Evolutionary conservation across 192 early-diverging fungal species (phyloP).

Genomic region (Jimgerdemannia flammicorona): DNA sequence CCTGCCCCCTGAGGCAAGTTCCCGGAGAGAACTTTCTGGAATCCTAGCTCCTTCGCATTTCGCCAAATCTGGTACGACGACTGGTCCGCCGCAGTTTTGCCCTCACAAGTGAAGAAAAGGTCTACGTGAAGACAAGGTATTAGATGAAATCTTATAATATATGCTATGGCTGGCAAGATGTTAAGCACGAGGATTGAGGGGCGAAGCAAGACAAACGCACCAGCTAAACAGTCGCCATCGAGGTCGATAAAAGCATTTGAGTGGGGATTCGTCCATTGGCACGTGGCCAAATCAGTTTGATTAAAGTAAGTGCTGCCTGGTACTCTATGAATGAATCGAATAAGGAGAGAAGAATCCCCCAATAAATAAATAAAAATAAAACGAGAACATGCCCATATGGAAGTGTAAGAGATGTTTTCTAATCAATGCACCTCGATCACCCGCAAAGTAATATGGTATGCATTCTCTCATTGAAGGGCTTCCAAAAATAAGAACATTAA

Average conservation of each 20-base stretch:
- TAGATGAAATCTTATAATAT: neutral
- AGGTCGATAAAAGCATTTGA: slow-evolving; percentile 92
- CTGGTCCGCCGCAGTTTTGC: slow-evolving; percentile 11
- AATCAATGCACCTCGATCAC: no score
- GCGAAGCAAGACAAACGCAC: slow-evolving; percentile 26
- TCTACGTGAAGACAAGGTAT: slow-evolving; percentile 29
- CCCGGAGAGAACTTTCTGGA: slow-evolving; percentile 54
- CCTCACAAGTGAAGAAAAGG: slow-evolving; percentile 71
- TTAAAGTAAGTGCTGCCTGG: slow-evolving; percentile 19
- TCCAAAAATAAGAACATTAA: no score
- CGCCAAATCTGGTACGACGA: slow-evolving; percentile 73
- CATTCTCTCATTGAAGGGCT: no score
- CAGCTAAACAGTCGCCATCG: slow-evolving; percentile 87
- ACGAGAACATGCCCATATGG: neutral
- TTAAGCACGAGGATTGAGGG: neutral
- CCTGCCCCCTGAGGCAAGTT: slow-evolving; percentile 65
- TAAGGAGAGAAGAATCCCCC: neutral
- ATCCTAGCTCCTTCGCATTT: slow-evolving; percentile 60
- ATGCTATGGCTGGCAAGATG: no score
- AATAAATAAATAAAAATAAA: slow-evolving; percentile 1
- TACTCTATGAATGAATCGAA: slow-evolving; percentile 5
- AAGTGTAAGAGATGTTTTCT: no score
- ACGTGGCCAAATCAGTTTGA: slow-evolving; percentile 30
- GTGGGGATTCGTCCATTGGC: slow-evolving; percentile 72
- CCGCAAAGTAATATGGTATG: no score